phyloP scores from a whole-genome alignment of 23 red algal species.

The Gracilaria gracilis region DNA sequence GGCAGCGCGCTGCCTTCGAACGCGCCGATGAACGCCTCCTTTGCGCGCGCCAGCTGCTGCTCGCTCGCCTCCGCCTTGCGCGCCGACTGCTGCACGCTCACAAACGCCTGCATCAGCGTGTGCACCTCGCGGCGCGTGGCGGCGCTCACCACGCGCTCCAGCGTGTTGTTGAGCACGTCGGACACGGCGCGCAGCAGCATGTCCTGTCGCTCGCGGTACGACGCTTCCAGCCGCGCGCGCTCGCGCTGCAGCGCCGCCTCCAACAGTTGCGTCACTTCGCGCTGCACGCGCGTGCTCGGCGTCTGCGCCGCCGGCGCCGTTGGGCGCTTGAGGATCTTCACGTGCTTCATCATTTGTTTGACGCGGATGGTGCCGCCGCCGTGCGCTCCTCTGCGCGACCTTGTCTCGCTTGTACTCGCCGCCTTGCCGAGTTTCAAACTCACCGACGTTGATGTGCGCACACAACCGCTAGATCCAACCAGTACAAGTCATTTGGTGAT shows the following conservation, averaged over 20 bases:
- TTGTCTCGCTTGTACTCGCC: too few relatives aligned
- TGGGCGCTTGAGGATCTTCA: constrained; percentile 73
- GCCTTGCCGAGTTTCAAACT: too few relatives aligned
- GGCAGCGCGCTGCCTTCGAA: constrained; percentile 51
- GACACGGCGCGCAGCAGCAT: constrained; percentile 60
- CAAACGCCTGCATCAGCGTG: constrained; percentile 38
- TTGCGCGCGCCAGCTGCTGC: background rate
- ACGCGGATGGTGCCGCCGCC: too few relatives aligned
- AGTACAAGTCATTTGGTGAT: too few relatives aligned
- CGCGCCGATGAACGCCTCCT: constrained; percentile 17
- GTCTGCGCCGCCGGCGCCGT: constrained; percentile 16
- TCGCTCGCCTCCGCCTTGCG: background rate
- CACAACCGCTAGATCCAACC: too few relatives aligned
- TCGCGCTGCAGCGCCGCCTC: constrained; percentile 42
- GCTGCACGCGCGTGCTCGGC: constrained; percentile 26
- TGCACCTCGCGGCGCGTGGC: constrained; percentile 48
- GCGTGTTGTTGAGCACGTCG: constrained; percentile 50
- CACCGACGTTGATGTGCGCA: too few relatives aligned
- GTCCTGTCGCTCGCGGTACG: constrained; percentile 62
- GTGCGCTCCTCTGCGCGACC: too few relatives aligned
- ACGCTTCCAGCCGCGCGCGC: constrained; percentile 46
- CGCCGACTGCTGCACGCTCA: constrained; percentile 5
- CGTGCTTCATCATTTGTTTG: constrained; percentile 59
- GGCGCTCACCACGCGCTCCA: constrained; percentile 49
- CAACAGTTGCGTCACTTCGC: constrained; percentile 31